Evolutionary conservation across 2,329 filamentous ascomycete species (phyloP).

Genomic region (Colletotrichum chlorophyti): DNA sequence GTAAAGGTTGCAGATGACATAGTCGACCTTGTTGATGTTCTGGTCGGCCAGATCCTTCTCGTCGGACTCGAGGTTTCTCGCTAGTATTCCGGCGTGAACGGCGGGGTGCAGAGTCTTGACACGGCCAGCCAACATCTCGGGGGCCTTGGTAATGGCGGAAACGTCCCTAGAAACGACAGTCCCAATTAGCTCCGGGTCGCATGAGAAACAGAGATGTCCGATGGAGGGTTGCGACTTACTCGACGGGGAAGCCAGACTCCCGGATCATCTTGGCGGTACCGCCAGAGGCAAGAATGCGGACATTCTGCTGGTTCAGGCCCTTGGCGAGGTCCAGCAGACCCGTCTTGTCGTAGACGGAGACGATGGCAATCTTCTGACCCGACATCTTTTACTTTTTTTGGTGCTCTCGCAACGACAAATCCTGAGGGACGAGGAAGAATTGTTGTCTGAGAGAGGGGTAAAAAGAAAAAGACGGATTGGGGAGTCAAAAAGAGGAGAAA

Average conservation of each 20-base stretch:
- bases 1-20: slow-evolving; percentile 97
- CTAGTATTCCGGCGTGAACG: slow-evolving; percentile 89
- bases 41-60: slow-evolving; percentile 96
- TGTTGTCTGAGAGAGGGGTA: slow-evolving; percentile 2
- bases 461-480: not conserved
- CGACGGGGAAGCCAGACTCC: slow-evolving; percentile 93
- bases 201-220: not conserved
- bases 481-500: not conserved
- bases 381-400: slow-evolving; percentile 29
- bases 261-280: slow-evolving; percentile 96
- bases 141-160: slow-evolving; percentile 94
- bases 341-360: slow-evolving; percentile 99
- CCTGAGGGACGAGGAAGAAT: not conserved
- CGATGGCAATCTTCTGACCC: slow-evolving; percentile 76
- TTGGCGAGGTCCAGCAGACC: slow-evolving; percentile 92
- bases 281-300: slow-evolving; percentile 91
- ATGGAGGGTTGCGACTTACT: slow-evolving; percentile 63
- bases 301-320: slow-evolving; percentile 86
- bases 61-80: slow-evolving; percentile 91
- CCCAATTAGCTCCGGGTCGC: not conserved
- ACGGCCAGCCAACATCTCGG: slow-evolving; percentile 90
- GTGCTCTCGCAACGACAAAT: slow-evolving; percentile 36
- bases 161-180: slow-evolving; percentile 71
- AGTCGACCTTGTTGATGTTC: slow-evolving; percentile 95
- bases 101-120: slow-evolving; percentile 96